Percentiles rank a stretch among this genome's conserved stretches.
Evolutionary conservation across 345 rosid species (phyloP).

Genomic region (Sonneratia alba): DNA sequence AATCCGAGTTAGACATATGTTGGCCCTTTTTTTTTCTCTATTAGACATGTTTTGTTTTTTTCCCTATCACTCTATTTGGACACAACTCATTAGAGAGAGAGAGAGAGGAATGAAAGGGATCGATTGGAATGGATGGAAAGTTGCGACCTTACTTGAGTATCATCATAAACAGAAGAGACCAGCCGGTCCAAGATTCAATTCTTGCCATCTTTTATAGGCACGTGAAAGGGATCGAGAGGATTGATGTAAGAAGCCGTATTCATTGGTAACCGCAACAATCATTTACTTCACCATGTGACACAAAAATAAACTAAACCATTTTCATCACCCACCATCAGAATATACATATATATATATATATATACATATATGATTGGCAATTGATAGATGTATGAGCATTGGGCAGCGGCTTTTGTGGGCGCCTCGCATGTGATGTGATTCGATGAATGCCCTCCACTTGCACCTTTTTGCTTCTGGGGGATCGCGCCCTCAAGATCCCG

Average conservation of each 20-base stretch:
- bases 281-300: neutral
- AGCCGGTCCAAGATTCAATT: too few species aligned
- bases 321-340: neutral
- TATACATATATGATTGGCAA: neutral
- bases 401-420: constrained; percentile 1
- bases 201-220: too few species aligned
- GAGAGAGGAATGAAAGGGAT: too few species aligned
- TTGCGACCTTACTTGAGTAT: too few species aligned
- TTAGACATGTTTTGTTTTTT: too few species aligned
- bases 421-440: neutral
- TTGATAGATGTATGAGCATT: neutral
- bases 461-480: neutral
- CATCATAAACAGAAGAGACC: too few species aligned
- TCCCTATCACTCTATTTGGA: too few species aligned
- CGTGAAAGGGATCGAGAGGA: too few species aligned
- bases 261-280: neutral
- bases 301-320: neutral
- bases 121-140: too few species aligned
- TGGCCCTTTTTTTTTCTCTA: too few species aligned
- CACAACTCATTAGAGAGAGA: too few species aligned
- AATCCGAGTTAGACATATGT: neutral
- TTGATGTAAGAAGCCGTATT: neutral
- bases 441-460: neutral
- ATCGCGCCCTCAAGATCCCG: neutral
- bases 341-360: too few species aligned